These are phyloP conservation scores for Glycyrrhiza uralensis DNA, from an alignment of 306 rosid species.

Conservation along the genomic window DNA sequence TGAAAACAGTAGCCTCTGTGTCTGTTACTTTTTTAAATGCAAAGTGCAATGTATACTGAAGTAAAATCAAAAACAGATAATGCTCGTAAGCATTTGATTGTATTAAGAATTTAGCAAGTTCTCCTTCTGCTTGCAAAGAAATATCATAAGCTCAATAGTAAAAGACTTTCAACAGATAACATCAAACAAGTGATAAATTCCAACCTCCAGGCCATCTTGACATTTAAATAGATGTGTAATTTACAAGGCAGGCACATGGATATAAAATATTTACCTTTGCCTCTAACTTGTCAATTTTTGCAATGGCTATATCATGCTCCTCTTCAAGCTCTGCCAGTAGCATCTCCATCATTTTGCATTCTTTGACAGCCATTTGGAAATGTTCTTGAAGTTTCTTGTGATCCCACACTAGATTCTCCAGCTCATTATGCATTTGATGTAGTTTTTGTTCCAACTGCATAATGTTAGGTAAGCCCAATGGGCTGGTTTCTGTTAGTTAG, in stretches of 20 bases:
- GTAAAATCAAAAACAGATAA: not conserved
- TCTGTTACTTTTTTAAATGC: not conserved
- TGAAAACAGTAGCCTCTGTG: not conserved
- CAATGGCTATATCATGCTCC: constrained; percentile 63
- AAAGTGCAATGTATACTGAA: not conserved
- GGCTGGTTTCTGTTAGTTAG: constrained; percentile 4
- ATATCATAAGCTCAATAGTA: not conserved
- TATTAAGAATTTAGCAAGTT: constrained; percentile 8
- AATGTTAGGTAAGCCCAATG: constrained; percentile 3
- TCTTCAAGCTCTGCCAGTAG: constrained; percentile 66
- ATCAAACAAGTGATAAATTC: constrained; percentile 6
- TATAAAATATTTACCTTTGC: constrained; percentile 46
- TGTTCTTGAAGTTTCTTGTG: constrained; percentile 50
- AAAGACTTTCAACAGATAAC: not conserved
- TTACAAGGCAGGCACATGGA: not conserved
- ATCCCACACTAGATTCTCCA: constrained; percentile 55
- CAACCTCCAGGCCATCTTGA: not conserved
- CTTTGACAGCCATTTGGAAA: constrained; percentile 50
- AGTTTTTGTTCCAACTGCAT: constrained; percentile 59
- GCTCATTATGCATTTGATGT: constrained; percentile 44
- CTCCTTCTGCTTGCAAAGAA: not conserved
- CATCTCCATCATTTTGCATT: constrained; percentile 63
- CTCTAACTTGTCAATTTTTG: constrained; percentile 57
- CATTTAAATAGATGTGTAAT: not conserved
- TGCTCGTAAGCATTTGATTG: not conserved